Evolutionary conservation across 305 asterid species (phyloP).

Genomic region (Euphrasia arctica): DNA sequence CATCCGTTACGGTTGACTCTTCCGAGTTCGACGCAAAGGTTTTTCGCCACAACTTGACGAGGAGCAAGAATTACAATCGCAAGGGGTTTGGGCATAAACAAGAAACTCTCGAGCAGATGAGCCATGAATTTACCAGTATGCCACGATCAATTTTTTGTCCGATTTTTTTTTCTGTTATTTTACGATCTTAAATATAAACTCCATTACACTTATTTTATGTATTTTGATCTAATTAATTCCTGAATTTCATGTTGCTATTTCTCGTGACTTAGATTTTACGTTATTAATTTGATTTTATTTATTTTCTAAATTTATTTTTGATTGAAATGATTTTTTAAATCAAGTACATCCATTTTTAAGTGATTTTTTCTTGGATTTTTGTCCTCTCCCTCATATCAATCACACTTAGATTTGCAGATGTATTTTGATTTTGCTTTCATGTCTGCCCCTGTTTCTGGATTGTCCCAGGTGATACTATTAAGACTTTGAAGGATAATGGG

Average conservation of each 20-base stretch:
- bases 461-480: conserved; percentile 70
- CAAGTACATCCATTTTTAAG: neutral
- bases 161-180: neutral
- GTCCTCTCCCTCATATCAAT: too few species aligned
- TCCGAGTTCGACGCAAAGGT: conserved; percentile 76
- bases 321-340: neutral
- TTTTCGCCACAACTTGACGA: conserved; percentile 75
- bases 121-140: conserved; percentile 84
- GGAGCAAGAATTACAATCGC: conserved; percentile 90
- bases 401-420: neutral
- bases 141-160: neutral
- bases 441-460: conserved; percentile 17
- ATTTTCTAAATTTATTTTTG: neutral
- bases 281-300: neutral
- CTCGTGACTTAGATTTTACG: too few species aligned
- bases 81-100: conserved; percentile 83
- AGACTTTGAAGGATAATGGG: conserved; percentile 87
- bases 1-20: conserved; percentile 35
- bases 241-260: too few species aligned
- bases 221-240: too few species aligned
- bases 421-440: neutral
- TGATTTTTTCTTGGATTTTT: neutral
- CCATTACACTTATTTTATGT: too few species aligned
- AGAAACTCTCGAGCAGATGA: conserved; percentile 77
- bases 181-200: too few species aligned